phyloP scores from a whole-genome alignment of 305 asterid genomes.

The Solanum chacoense region DNA sequence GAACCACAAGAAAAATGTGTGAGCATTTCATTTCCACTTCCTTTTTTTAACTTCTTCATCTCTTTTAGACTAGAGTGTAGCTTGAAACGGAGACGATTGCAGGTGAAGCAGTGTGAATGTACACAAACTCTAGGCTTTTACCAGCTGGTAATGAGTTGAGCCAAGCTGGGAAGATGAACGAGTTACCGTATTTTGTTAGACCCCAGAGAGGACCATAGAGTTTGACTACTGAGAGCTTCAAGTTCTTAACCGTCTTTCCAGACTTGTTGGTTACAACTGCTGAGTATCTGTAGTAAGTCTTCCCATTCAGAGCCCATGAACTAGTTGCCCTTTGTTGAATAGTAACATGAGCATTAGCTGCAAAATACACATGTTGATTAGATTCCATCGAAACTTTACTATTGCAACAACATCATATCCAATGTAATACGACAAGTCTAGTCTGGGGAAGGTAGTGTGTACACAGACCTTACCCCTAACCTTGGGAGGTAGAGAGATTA shows the following conservation, averaged over 20 bases:
- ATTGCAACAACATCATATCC: not conserved
- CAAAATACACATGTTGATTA: constrained; percentile 22
- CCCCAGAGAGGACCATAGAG: constrained; percentile 98
- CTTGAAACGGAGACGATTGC: constrained; percentile 67
- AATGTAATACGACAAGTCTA: not conserved
- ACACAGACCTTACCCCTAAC: not conserved
- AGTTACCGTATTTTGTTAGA: constrained; percentile 57
- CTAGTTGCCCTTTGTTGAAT: constrained; percentile 49
- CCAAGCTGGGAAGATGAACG: constrained; percentile 83
- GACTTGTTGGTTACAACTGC: constrained; percentile 66
- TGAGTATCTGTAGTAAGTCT: constrained; percentile 73
- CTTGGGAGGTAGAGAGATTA: not conserved
- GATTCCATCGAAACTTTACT: not conserved
- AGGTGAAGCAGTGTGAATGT: constrained; percentile 79
- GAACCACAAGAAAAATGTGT: constrained; percentile 18
- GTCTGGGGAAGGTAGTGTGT: not conserved
- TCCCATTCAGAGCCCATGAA: constrained; percentile 63
- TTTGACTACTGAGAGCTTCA: constrained; percentile 56
- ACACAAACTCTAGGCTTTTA: constrained; percentile 82
- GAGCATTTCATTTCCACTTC: constrained; percentile 9
- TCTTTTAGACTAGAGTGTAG: constrained; percentile 50
- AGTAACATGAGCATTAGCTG: constrained; percentile 29
- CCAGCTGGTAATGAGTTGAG: constrained; percentile 62
- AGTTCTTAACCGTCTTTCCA: constrained; percentile 50
- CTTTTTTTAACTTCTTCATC: not conserved